Percentiles rank a stretch among this genome's conserved stretches.
Evolutionary conservation across 75 land plant genomes (phyloP).

Genomic region (Pseudotsuga menziesii): DNA sequence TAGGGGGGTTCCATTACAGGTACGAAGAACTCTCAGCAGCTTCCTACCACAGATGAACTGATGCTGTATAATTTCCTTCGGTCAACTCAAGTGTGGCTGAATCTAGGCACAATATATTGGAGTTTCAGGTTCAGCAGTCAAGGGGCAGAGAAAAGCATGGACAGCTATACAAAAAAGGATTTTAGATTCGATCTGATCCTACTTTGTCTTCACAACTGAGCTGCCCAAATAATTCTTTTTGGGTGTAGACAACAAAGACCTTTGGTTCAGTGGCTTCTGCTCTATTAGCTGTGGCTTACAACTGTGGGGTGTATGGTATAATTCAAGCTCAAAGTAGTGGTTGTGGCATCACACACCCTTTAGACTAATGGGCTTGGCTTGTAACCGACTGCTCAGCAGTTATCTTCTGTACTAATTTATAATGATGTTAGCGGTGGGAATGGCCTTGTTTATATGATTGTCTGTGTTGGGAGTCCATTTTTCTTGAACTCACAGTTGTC

Average conservation of each 20-base stretch:
- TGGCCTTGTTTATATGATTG: slow-evolving; percentile 3
- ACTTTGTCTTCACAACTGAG: neutral
- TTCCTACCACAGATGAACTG: neutral
- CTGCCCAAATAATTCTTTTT: neutral
- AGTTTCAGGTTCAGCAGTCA: neutral
- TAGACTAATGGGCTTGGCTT: neutral
- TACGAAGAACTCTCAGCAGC: neutral
- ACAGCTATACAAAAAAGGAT: neutral
- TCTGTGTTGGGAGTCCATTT: neutral
- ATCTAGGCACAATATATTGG: neutral
- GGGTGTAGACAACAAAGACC: neutral
- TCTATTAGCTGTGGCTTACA: neutral
- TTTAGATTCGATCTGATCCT: neutral
- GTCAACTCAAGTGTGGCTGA: neutral
- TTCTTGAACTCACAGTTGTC: neutral
- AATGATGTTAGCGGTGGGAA: neutral
- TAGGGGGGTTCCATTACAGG: neutral
- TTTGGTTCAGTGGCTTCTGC: neutral
- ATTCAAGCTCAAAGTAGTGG: neutral
- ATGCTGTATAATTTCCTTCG: neutral
- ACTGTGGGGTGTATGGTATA: neutral
- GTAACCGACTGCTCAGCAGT: neutral
- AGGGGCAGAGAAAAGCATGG: neutral
- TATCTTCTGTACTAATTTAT: neutral
- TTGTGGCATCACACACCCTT: neutral